These are phyloP conservation scores for Eutypa lata DNA, from an alignment of 2,329 filamentous ascomycete species.

Conservation along the genomic window DNA sequence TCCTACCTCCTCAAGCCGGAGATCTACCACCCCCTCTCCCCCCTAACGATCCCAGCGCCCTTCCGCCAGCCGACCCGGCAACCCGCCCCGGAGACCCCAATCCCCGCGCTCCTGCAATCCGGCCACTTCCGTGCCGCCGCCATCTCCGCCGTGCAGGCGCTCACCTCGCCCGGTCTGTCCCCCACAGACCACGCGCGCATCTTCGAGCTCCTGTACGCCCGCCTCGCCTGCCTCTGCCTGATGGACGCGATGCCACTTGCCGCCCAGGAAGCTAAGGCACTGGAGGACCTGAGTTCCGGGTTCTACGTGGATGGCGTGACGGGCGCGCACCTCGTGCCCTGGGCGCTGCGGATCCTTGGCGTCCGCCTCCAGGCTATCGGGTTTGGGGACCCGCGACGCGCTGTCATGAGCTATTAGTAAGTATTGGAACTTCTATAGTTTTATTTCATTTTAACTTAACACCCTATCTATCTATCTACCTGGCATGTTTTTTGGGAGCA, in stretches of 20 bases:
- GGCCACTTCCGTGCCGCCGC: conserved; percentile 83
- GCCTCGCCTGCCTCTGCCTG: conserved; percentile 77
- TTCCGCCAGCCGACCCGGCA: conserved; percentile 69
- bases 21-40: conserved; percentile 78
- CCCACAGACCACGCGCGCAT: conserved; percentile 63
- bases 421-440: too few species aligned
- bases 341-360: conserved; percentile 78
- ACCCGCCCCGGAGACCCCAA: conserved; percentile 59
- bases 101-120: conserved; percentile 63
- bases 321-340: conserved; percentile 71
- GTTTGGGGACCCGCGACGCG: conserved; percentile 78
- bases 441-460: too few species aligned
- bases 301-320: conserved; percentile 55
- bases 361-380: conserved; percentile 83
- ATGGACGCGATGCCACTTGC: conserved; percentile 70
- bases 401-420: conserved; percentile 91
- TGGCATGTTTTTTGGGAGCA: too few species aligned
- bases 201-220: conserved; percentile 75
- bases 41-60: conserved; percentile 55
- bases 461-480: too few species aligned
- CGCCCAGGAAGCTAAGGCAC: conserved; percentile 61
- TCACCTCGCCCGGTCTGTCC: conserved; percentile 45
- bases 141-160: conserved; percentile 59
- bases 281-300: conserved; percentile 58
- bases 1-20: conserved; percentile 75